These are phyloP conservation scores for Quaeritorhiza haematococci DNA, from an alignment of 371 early-diverging fungal genomes.

Conservation along the genomic window DNA sequence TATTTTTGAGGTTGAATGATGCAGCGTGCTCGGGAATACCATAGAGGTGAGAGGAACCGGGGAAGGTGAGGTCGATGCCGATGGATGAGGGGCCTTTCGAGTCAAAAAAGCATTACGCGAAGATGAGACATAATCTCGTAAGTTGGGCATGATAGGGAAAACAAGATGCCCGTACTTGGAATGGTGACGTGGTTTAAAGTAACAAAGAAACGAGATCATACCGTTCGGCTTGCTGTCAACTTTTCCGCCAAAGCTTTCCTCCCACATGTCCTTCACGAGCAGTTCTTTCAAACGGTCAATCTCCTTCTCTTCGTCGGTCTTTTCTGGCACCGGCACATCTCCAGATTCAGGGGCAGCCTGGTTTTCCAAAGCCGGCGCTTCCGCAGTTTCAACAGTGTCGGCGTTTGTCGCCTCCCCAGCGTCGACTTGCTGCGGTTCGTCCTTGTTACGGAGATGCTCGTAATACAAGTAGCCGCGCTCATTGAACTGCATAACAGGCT, in stretches of 20 bases:
- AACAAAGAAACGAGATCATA: constrained; percentile 20
- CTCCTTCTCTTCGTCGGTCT: constrained; percentile 34
- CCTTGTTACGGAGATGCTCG: constrained; percentile 74
- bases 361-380: constrained; percentile 11
- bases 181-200: neutral
- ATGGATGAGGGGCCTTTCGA: constrained; percentile 79
- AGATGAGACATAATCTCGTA: too few species aligned
- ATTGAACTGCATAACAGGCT: constrained; percentile 69
- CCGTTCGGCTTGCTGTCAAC: constrained; percentile 88
- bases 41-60: constrained; percentile 79
- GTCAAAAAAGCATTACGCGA: neutral
- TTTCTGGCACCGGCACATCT: constrained; percentile 11
- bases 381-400: constrained; percentile 1
- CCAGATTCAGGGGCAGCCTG: constrained; percentile 29
- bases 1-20: constrained; percentile 74
- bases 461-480: constrained; percentile 76
- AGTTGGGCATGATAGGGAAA: neutral
- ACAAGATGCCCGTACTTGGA: neutral
- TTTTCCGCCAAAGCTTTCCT: constrained; percentile 81
- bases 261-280: constrained; percentile 70
- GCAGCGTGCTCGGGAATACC: constrained; percentile 95
- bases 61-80: constrained; percentile 88
- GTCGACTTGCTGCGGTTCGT: constrained; percentile 35
- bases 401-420: constrained; percentile 19
- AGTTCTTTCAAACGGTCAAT: constrained; percentile 25